Percentiles rank a stretch among this genome's conserved stretches.
phyloP scores from a whole-genome alignment of 176 grass and related monocot genomes.

The Metroxylon sagu region DNA sequence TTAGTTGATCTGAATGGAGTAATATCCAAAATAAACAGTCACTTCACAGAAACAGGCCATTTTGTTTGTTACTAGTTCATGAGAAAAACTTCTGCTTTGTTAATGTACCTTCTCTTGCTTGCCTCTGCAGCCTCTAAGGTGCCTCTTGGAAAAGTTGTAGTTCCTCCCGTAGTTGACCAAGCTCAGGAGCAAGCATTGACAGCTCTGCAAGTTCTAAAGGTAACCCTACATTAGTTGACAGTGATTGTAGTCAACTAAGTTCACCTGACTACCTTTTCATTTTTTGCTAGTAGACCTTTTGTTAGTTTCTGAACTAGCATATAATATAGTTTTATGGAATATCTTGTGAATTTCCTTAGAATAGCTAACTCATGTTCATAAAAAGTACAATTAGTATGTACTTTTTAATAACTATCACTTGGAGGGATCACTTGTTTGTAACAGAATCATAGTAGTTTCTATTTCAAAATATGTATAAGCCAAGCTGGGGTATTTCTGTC shows the following conservation, averaged over 20 bases:
- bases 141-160: constrained; percentile 55
- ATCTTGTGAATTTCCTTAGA: no score
- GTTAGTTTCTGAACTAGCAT: not conserved
- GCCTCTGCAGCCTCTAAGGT: constrained; percentile 41
- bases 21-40: constrained; percentile 1
- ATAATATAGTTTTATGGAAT: no score
- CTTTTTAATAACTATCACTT: no score
- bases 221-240: constrained; percentile 5
- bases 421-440: no score
- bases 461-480: no score
- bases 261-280: constrained; percentile 1
- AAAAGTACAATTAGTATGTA: no score
- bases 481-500: no score
- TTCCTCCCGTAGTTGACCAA: constrained; percentile 65
- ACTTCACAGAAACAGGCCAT: constrained; percentile 16
- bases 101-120: constrained; percentile 60
- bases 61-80: constrained; percentile 11
- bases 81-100: constrained; percentile 37
- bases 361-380: no score
- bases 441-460: no score
- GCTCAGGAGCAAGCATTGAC: constrained; percentile 53
- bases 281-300: not conserved
- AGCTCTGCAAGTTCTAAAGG: constrained; percentile 78
- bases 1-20: constrained; percentile 12
- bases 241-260: not conserved